Percentiles rank a stretch among this genome's conserved stretches.
Evolutionary conservation across 495 filamentous ascomycete genomes (phyloP).

Genomic region (Penicillium nucicola): DNA sequence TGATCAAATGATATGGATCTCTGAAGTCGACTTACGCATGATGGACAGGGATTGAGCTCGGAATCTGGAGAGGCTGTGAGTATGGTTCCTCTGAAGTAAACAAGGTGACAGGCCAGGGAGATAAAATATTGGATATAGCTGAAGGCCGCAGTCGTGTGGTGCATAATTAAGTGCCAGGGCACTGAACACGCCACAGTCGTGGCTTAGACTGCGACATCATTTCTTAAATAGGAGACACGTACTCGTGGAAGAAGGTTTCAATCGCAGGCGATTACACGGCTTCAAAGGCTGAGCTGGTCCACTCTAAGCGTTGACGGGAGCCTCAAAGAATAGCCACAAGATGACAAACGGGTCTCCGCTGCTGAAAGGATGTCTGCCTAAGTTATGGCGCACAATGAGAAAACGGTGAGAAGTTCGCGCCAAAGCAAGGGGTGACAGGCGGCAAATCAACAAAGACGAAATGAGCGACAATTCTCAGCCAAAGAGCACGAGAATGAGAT

Average conservation of each 20-base stretch:
- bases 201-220: background rate
- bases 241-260: background rate
- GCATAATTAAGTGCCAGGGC: background rate
- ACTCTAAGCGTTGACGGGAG: background rate
- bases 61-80: background rate
- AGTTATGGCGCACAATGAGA: background rate
- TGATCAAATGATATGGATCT: background rate
- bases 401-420: background rate
- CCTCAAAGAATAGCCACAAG: slow-evolving; percentile 1
- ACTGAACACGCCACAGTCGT: background rate
- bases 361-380: background rate
- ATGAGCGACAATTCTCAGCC: background rate
- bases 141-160: background rate
- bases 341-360: background rate
- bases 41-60: background rate
- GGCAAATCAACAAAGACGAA: background rate
- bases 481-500: background rate
- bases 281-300: background rate
- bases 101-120: background rate
- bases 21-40: slow-evolving; percentile 2
- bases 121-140: background rate
- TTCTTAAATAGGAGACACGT: slow-evolving; percentile 1
- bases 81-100: background rate
- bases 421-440: background rate
- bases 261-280: background rate